Percentiles rank a stretch among this genome's conserved stretches.
These are phyloP conservation scores for Venturiaceae sp. DNA, from an alignment of 2,329 filamentous ascomycete genomes.

Conservation along the genomic window DNA sequence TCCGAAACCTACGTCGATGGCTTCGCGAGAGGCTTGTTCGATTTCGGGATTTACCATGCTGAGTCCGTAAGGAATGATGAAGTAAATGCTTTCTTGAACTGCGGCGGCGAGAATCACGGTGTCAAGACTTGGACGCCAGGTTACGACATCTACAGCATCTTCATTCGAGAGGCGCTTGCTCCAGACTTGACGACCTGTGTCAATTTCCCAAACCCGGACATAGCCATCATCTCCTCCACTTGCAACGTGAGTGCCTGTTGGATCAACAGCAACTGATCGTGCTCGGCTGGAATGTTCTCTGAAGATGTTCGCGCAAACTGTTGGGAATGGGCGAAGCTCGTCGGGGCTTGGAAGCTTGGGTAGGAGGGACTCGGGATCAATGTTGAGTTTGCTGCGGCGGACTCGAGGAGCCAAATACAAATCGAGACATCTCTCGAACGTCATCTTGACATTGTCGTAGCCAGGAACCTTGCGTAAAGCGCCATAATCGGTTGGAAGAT, in stretches of 20 bases:
- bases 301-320: constrained; percentile 78
- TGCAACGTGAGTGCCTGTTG: constrained; percentile 74
- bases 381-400: constrained; percentile 88
- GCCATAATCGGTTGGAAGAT: constrained; percentile 71
- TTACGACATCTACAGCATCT: constrained; percentile 76
- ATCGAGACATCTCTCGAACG: constrained; percentile 91
- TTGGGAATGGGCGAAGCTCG: constrained; percentile 91
- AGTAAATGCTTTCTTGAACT: constrained; percentile 73
- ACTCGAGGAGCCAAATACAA: constrained; percentile 90
- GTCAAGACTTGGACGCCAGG: constrained; percentile 81
- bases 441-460: constrained; percentile 84
- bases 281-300: constrained; percentile 82
- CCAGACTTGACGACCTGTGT: constrained; percentile 83
- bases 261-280: constrained; percentile 74
- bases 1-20: constrained; percentile 85
- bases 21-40: constrained; percentile 62
- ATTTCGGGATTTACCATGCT: constrained; percentile 61
- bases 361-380: constrained; percentile 85
- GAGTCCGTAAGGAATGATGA: constrained; percentile 57
- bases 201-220: constrained; percentile 79
- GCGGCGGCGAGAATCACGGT: constrained; percentile 74
- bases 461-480: constrained; percentile 86
- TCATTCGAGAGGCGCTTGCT: constrained; percentile 57
- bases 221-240: constrained; percentile 93
- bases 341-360: constrained; percentile 90